Evolutionary conservation across 2,329 filamentous ascomycete genomes (phyloP).

Genomic region (Apiospora marii): DNA sequence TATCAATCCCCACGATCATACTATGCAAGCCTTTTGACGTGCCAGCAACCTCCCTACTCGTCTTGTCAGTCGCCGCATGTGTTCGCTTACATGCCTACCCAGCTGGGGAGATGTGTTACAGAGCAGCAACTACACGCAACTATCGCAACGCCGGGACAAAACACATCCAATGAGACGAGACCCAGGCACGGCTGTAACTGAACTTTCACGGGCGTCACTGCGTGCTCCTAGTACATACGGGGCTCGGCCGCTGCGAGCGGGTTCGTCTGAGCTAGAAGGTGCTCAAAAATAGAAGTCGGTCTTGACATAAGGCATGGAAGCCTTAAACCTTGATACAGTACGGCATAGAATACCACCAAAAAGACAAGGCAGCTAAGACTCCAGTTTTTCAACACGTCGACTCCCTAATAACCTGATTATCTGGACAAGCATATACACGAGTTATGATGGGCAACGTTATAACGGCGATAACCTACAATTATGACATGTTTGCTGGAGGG

Average conservation of each 20-base stretch:
- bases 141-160: neutral
- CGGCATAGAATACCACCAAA: neutral
- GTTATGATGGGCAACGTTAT: too few species aligned
- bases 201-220: neutral
- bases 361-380: neutral
- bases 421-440: neutral
- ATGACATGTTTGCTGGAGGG: too few species aligned
- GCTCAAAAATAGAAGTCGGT: neutral
- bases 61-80: neutral
- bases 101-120: neutral
- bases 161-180: neutral
- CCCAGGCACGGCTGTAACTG: neutral
- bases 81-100: neutral
- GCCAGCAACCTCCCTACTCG: neutral
- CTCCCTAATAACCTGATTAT: too few species aligned
- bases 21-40: neutral
- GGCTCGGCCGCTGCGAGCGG: neutral
- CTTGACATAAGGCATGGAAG: neutral
- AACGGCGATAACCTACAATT: too few species aligned
- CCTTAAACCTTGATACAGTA: neutral
- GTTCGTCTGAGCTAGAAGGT: neutral
- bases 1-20: neutral
- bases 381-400: neutral
- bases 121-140: neutral
- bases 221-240: neutral